Evolutionary conservation across 1,284 basidiomycete genomes (phyloP).

Genomic region (Porodaedalea pini): DNA sequence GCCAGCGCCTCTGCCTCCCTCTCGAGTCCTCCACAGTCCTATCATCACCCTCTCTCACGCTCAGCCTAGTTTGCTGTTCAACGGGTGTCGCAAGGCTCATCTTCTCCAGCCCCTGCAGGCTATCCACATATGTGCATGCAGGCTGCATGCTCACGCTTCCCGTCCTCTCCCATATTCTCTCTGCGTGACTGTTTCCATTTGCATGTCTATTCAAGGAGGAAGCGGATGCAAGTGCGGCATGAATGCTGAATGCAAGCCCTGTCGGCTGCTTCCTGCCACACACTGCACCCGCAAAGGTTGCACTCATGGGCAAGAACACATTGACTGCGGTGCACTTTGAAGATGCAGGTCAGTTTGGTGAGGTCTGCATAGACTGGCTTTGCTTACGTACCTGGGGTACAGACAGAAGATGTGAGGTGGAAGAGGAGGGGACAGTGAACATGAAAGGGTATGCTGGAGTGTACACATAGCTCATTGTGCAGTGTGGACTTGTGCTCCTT

Average conservation of each 20-base stretch:
- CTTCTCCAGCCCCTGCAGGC: slow-evolving; percentile 13
- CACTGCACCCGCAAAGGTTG: slow-evolving; percentile 41
- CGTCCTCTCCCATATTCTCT: background rate
- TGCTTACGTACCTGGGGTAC: background rate
- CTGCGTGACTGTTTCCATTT: no score
- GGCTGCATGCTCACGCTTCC: slow-evolving; percentile 1
- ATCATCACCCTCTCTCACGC: slow-evolving; percentile 9
- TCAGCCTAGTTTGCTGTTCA: slow-evolving; percentile 12
- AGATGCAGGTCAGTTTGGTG: slow-evolving; percentile 26
- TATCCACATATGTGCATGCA: slow-evolving; percentile 11
- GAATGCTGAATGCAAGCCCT: slow-evolving; percentile 56
- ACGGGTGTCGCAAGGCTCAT: slow-evolving; percentile 18
- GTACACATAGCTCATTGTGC: slow-evolving; percentile 7
- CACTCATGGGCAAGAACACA: slow-evolving; percentile 76
- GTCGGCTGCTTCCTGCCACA: slow-evolving; percentile 46
- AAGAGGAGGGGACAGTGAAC: slow-evolving; percentile 14
- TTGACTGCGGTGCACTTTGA: slow-evolving; percentile 66
- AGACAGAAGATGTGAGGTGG: background rate
- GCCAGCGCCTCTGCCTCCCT: slow-evolving; percentile 48
- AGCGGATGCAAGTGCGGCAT: slow-evolving; percentile 26
- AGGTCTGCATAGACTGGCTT: background rate
- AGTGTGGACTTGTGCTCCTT: slow-evolving; percentile 10
- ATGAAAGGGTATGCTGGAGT: slow-evolving; percentile 21
- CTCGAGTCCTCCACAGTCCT: slow-evolving; percentile 23
- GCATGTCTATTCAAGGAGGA: background rate